phyloP scores from a whole-genome alignment of 2,329 filamentous ascomycete species.

The Sclerotinia minor region DNA sequence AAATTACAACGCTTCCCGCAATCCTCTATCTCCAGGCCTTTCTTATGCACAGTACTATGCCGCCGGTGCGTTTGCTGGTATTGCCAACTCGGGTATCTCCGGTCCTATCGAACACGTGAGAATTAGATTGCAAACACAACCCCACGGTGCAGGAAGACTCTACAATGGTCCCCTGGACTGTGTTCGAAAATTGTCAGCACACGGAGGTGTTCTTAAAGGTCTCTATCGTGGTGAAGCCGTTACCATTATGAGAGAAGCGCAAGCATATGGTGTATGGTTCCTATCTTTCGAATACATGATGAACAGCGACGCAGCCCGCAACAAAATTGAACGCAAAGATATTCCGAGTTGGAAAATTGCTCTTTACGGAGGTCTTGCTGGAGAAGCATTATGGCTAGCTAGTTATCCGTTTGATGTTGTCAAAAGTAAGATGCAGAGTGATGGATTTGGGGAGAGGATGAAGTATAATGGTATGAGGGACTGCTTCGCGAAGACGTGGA shows the following conservation, averaged over 20 bases:
- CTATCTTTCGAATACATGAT: constrained; percentile 93
- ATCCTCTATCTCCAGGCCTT: constrained; percentile 51
- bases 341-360: constrained; percentile 85
- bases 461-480: constrained; percentile 81
- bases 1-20: constrained; percentile 60
- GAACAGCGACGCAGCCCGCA: constrained; percentile 81
- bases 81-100: constrained; percentile 86
- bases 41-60: constrained; percentile 85
- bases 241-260: constrained; percentile 83
- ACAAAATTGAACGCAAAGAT: constrained; percentile 71
- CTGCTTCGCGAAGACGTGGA: constrained; percentile 82
- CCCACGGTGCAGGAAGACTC: constrained; percentile 75
- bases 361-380: constrained; percentile 87
- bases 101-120: constrained; percentile 95
- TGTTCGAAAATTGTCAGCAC: constrained; percentile 74
- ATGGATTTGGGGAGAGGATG: constrained; percentile 75
- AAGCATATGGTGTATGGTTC: constrained; percentile 97
- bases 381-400: constrained; percentile 87
- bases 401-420: constrained; percentile 97
- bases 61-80: constrained; percentile 86
- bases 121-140: constrained; percentile 94
- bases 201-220: constrained; percentile 67
- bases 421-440: constrained; percentile 99
- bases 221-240: constrained; percentile 87
- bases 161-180: constrained; percentile 89